A percentile compares a stretch with the other conserved stretches of the same genome.
phyloP scores from a whole-genome alignment of 2,329 filamentous ascomycete genomes.

The Zelopaecilomyces penicillatus region DNA sequence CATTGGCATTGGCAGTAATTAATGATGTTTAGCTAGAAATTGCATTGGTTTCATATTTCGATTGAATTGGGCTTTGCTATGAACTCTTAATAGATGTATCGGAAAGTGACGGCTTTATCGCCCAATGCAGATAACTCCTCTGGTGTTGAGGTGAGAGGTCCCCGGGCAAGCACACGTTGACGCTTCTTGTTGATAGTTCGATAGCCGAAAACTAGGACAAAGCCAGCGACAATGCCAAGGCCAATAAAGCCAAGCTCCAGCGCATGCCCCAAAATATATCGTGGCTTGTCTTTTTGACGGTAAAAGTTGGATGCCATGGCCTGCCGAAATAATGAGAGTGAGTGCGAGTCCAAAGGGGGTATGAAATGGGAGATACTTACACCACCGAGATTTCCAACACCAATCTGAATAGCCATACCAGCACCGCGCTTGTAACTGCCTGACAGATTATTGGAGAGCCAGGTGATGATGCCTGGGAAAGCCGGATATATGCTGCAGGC shows the following conservation, averaged over 20 bases:
- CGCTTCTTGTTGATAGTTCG: conserved; percentile 50
- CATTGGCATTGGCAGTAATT: conserved; percentile 4
- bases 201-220: conserved; percentile 43
- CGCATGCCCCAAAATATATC: conserved; percentile 41
- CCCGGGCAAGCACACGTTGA: conserved; percentile 33
- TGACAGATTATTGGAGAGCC: conserved; percentile 72
- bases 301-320: conserved; percentile 70
- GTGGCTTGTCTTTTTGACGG: conserved; percentile 39
- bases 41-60: not conserved
- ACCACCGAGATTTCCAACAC: conserved; percentile 49
- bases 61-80: not conserved
- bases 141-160: conserved; percentile 30
- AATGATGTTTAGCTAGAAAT: not conserved
- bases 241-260: conserved; percentile 43
- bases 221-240: conserved; percentile 35
- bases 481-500: conserved; percentile 73
- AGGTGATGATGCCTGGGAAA: conserved; percentile 70
- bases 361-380: conserved; percentile 20
- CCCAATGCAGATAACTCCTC: conserved; percentile 51
- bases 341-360: not conserved
- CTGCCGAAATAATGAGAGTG: conserved; percentile 13
- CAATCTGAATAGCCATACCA: conserved; percentile 58
- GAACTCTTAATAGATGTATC: conserved; percentile 44
- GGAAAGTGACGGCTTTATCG: conserved; percentile 54
- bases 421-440: conserved; percentile 54